These are phyloP conservation scores for Pholiota conissans DNA, from an alignment of 768 basidiomycete genomes.

Conservation along the genomic window DNA sequence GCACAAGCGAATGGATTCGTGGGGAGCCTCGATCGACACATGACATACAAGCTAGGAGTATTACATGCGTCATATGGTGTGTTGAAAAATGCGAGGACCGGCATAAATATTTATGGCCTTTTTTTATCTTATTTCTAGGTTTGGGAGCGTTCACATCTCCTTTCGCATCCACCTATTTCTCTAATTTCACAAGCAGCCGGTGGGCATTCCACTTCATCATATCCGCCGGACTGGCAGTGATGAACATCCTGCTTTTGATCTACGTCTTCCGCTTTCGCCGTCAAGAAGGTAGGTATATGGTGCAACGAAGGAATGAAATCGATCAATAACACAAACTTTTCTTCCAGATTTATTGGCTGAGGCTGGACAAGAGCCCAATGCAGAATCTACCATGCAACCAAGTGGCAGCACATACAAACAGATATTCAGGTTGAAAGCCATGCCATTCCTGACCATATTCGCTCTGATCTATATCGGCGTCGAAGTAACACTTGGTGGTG, in stretches of 20 bases:
- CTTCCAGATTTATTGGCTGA: constrained; percentile 43
- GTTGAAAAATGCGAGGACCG: not conserved
- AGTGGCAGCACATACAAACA: constrained; percentile 42
- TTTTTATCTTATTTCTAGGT: constrained; percentile 37
- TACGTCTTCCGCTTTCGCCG: constrained; percentile 62
- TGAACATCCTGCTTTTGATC: constrained; percentile 51
- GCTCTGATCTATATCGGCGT: constrained; percentile 66
- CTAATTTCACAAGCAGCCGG: constrained; percentile 58
- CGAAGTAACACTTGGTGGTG: constrained; percentile 57
- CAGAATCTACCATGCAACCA: constrained; percentile 29
- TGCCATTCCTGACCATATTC: constrained; percentile 62
- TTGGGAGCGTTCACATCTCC: constrained; percentile 65
- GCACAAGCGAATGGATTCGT: constrained; percentile 74
- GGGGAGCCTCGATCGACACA: constrained; percentile 53
- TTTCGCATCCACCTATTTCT: constrained; percentile 78
- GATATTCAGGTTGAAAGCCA: constrained; percentile 48
- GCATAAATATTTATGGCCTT: constrained; percentile 8
- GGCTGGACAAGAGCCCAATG: constrained; percentile 47
- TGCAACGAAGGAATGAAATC: constrained; percentile 25
- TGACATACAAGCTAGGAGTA: constrained; percentile 65
- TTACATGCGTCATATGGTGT: constrained; percentile 66
- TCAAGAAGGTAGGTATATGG: constrained; percentile 76
- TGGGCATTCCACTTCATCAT: constrained; percentile 81
- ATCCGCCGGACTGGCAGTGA: constrained; percentile 61
- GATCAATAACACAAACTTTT: not conserved